A percentile compares a stretch with the other conserved stretches of the same genome.
Evolutionary conservation across 2,329 filamentous ascomycete genomes (phyloP).

Genomic region (Trichoderma semiorbis): DNA sequence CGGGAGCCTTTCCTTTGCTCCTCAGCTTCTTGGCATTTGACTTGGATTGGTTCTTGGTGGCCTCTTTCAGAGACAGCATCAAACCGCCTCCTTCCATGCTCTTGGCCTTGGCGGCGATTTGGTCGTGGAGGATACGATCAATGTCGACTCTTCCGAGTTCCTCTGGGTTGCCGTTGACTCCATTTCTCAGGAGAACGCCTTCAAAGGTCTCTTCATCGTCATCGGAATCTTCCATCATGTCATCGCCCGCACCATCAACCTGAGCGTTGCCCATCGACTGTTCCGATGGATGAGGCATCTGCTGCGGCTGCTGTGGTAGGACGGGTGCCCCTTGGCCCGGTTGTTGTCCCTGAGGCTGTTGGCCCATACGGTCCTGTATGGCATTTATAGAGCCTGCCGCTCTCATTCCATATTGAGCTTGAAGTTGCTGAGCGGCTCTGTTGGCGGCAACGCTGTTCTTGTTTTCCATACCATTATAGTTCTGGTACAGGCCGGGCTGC

Average conservation of each 20-base stretch:
- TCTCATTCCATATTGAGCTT: constrained; percentile 58
- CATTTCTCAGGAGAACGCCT: constrained; percentile 57
- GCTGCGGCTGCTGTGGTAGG: constrained; percentile 25
- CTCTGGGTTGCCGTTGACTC: constrained; percentile 49
- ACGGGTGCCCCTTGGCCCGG: constrained; percentile 26
- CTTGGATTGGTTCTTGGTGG: constrained; percentile 35
- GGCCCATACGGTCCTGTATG: constrained; percentile 47
- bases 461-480: constrained; percentile 33
- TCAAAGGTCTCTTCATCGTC: constrained; percentile 53
- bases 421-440: constrained; percentile 55
- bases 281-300: constrained; percentile 33
- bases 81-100: constrained; percentile 71
- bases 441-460: constrained; percentile 46
- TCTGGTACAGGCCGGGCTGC: constrained; percentile 33
- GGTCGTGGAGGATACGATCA: constrained; percentile 65
- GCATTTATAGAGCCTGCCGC: constrained; percentile 66
- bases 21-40: constrained; percentile 21
- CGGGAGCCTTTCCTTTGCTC: constrained; percentile 25
- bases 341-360: constrained; percentile 29
- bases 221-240: constrained; percentile 25
- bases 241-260: constrained; percentile 70
- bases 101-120: constrained; percentile 63
- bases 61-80: constrained; percentile 67
- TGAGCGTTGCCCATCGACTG: constrained; percentile 46
- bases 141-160: constrained; percentile 61